These are phyloP conservation scores for Ganoderma boninense DNA, from an alignment of 1,284 basidiomycete species.

Conservation along the genomic window DNA sequence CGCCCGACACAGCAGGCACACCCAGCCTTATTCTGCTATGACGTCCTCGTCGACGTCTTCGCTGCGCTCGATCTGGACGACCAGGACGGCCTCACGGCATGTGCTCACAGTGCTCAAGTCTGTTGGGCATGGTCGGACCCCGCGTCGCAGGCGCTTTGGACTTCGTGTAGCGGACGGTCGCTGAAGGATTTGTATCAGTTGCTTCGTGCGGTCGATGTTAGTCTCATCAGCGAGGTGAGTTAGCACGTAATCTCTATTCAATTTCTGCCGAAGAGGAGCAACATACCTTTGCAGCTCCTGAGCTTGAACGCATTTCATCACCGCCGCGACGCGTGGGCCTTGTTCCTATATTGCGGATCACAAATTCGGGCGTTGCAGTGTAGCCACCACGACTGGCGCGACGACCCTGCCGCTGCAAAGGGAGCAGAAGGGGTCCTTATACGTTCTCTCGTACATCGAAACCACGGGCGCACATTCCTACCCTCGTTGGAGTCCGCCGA, in stretches of 20 bases:
- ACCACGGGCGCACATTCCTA: neutral
- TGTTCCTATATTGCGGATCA: neutral
- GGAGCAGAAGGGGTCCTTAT: neutral
- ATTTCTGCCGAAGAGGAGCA: too few relatives aligned
- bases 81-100: neutral
- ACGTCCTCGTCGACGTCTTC: neutral
- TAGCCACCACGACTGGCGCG: neutral
- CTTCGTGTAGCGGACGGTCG: neutral
- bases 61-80: neutral
- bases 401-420: neutral
- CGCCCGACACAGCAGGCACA: neutral
- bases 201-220: neutral
- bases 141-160: slow-evolving; percentile 1
- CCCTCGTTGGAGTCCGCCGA: neutral
- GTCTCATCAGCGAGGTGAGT: neutral
- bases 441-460: neutral
- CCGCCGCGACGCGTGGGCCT: neutral
- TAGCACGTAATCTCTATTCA: neutral
- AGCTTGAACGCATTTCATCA: neutral
- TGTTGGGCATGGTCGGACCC: neutral
- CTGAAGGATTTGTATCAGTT: neutral
- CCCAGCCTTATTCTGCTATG: neutral
- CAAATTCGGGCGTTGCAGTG: neutral
- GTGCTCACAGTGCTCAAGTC: neutral
- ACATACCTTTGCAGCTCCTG: neutral